Conservation (phyloP, 1,284 basidiomycete species). For the Marasmius oreades region DNA sequence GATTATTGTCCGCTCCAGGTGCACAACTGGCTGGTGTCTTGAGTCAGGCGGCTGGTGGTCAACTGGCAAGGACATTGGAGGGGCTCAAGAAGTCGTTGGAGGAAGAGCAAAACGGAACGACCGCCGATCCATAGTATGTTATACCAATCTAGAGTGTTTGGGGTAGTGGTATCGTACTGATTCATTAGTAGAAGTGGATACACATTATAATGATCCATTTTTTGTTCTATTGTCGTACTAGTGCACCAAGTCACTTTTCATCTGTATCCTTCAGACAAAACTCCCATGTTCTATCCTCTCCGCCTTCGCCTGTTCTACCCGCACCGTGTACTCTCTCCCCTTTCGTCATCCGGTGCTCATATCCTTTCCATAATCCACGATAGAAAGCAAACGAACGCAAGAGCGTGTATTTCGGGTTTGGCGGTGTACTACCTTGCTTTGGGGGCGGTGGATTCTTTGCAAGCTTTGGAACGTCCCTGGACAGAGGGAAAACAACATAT, state of each 20-base stretch:
- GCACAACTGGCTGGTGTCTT: slow-evolving; percentile 67
- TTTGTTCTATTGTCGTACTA: not conserved
- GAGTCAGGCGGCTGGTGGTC: slow-evolving; percentile 70
- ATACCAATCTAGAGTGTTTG: not conserved
- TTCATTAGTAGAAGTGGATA: not conserved
- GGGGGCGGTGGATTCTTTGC: slow-evolving; percentile 71
- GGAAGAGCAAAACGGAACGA: slow-evolving; percentile 30
- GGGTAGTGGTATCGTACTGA: not conserved
- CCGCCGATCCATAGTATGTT: not conserved
- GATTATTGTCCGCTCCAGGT: slow-evolving; percentile 68
- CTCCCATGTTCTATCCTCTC: slow-evolving; percentile 79
- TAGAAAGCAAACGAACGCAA: slow-evolving; percentile 84
- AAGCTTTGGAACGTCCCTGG: slow-evolving; percentile 74
- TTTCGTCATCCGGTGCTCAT: slow-evolving; percentile 90
- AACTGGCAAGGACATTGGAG: slow-evolving; percentile 71
- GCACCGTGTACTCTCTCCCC: slow-evolving; percentile 67
- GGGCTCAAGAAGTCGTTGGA: slow-evolving; percentile 74
- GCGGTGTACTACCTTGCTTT: slow-evolving; percentile 35
- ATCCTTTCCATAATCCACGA: slow-evolving; percentile 73
- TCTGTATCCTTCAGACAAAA: slow-evolving; percentile 48
- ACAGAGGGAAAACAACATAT: slow-evolving; percentile 7
- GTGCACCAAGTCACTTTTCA: not conserved
- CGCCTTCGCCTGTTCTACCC: slow-evolving; percentile 66
- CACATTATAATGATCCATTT: not conserved
- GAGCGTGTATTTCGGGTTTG: slow-evolving; percentile 69